A percentile compares a stretch with the other conserved stretches of the same genome.
These are phyloP conservation scores for Paramecium tetraurelia DNA, from an alignment of 73 alveolate species.

Conservation along the genomic window DNA sequence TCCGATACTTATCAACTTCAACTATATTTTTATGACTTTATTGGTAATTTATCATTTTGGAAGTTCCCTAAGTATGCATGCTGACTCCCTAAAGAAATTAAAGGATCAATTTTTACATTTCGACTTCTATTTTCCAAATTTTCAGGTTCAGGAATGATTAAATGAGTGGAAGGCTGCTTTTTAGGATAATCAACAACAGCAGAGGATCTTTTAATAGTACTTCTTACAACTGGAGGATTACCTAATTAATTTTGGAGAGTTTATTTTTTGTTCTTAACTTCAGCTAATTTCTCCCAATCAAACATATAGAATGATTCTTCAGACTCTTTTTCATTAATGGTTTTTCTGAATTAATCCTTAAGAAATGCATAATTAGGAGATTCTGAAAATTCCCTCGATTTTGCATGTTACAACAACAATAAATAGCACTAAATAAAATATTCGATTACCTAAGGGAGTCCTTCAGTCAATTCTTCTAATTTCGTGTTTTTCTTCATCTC, in stretches of 20 bases:
- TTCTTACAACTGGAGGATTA: slow-evolving; percentile 1
- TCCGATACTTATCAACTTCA: neutral
- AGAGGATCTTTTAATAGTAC: neutral
- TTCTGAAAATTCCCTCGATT: slow-evolving; percentile 75
- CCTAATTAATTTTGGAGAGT: neutral
- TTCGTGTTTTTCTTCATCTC: slow-evolving; percentile 72
- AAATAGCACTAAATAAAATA: slow-evolving; percentile 27
- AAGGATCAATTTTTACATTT: neutral
- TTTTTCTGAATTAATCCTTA: slow-evolving; percentile 10
- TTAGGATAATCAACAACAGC: neutral
- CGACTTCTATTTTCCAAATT: neutral
- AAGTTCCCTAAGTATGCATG: neutral
- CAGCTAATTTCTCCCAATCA: slow-evolving; percentile 46
- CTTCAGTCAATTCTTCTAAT: slow-evolving; percentile 73
- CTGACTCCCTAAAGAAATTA: neutral
- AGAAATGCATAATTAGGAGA: slow-evolving; percentile 71
- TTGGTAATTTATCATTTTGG: slow-evolving; percentile 14
- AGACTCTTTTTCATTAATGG: neutral
- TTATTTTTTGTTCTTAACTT: neutral
- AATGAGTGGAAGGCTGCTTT: neutral
- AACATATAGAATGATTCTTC: neutral
- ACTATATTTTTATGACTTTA: neutral
- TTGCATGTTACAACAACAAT: slow-evolving; percentile 63
- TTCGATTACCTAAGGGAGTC: slow-evolving; percentile 69
- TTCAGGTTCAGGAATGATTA: neutral